Percentiles rank a stretch among this genome's conserved stretches.
These are phyloP conservation scores for Mycotypha africana DNA, from an alignment of 371 early-diverging fungal species.

Conservation along the genomic window DNA sequence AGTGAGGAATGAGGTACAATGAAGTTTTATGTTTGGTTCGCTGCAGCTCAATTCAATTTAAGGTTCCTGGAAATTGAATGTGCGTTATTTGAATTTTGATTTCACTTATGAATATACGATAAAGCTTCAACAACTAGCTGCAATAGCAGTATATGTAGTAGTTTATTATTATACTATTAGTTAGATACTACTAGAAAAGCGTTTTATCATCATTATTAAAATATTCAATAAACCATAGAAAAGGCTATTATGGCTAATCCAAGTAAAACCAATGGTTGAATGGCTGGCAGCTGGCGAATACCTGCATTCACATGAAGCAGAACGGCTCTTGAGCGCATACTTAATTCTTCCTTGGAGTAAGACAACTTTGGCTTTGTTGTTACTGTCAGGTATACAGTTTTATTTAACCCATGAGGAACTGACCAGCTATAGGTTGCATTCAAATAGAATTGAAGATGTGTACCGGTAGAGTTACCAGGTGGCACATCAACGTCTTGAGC, in stretches of 20 bases:
- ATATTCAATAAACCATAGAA: no score
- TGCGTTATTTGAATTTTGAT: no score
- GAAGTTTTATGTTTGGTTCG: no score
- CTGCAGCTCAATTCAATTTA: no score
- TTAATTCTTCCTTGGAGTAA: neutral
- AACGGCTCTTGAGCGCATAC: constrained; percentile 13
- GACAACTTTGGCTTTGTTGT: constrained; percentile 9
- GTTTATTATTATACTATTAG: no score
- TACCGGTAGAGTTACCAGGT: constrained; percentile 30
- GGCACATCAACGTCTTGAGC: constrained; percentile 11
- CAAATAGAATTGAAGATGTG: constrained; percentile 10
- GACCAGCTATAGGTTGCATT: constrained; percentile 33
- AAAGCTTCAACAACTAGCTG: no score
- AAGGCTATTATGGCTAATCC: neutral
- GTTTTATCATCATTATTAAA: no score
- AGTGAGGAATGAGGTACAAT: no score
- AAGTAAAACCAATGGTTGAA: neutral
- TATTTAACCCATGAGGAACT: constrained; percentile 26
- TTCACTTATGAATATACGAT: no score
- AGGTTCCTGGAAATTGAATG: no score
- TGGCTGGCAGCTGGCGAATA: neutral
- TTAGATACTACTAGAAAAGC: no score
- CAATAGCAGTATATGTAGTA: no score
- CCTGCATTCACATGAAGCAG: constrained; percentile 15
- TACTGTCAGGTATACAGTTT: constrained; percentile 25